Base-by-base conservation (phyloP, 2,329 filamentous ascomycete species). In the Colletotrichum agaves region DNA sequence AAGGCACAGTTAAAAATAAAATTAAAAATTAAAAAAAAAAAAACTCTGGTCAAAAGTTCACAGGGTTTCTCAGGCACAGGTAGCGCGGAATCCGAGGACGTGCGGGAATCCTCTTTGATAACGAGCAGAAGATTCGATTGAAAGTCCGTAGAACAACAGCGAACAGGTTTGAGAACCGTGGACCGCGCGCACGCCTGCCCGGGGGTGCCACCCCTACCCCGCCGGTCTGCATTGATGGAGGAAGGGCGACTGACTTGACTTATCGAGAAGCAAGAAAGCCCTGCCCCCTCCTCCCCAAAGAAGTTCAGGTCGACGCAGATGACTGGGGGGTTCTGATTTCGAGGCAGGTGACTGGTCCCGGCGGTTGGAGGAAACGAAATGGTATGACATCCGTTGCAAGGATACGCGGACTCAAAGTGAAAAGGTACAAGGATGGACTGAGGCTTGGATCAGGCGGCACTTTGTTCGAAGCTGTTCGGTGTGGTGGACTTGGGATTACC, bases 401-500 rank as follows among this genome's bases (percentile, higher is more conserved):
- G 21, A 50, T 49, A 41, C 35, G 39, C 57, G 33, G 37, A 49
- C 35, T 66, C 23, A 56, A 47, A 47, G 39, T 13, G 47, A 31
- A 44, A 44, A 43, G 27, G 19, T 53, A 17, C 61, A 55, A 64
- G 64, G 52, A 53, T 67, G 52, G 37, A 33, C 53, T n/a, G 23
- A 53, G 64, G 60, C 61, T 64, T 64, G 39, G 46, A 58, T 64
- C 64, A 63, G 60, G 64, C 61, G 64, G 52, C 43, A 47, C 46
- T 50, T 33, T 17, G 27, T 27, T 2, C 21, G 62, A 41, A 52
- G 21, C 6, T 27, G 27, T 27, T 27, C 27, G 27, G 27, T 62
- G 50, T 15, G 27, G 19, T 10, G 37, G n/a, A 27, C 33, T 31
- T 27, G 33, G 23, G 47, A 35, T 11, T 52, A 52, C 47, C 47